Percentiles rank a stretch among this genome's conserved stretches.
These are phyloP conservation scores for Omphalea diandra DNA, from an alignment of 441 rosid species.

Conservation along the genomic window DNA sequence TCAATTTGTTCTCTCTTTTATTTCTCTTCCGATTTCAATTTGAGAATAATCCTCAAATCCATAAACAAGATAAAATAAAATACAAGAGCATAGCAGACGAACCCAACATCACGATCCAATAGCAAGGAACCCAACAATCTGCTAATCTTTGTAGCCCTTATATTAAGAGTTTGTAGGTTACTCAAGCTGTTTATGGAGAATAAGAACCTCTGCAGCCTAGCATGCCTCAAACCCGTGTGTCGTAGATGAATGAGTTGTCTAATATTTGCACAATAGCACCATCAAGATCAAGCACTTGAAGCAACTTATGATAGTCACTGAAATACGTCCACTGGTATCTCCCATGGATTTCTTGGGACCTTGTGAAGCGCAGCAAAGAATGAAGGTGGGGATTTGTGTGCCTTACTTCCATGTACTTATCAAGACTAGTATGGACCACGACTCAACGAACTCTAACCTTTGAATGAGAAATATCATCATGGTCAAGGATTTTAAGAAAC, in stretches of 20 bases:
- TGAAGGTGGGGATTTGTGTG: conserved; percentile 2
- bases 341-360: not conserved
- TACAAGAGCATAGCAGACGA: no score
- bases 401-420: not conserved
- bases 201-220: not conserved
- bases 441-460: not conserved
- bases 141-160: not conserved
- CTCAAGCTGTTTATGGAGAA: not conserved
- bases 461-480: not conserved
- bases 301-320: not conserved
- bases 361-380: conserved; percentile 3
- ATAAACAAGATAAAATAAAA: no score
- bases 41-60: no score
- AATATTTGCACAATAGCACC: not conserved
- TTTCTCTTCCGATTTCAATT: no score
- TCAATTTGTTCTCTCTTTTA: no score
- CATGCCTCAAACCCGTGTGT: conserved; percentile 15
- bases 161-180: conserved; percentile 16
- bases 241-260: conserved; percentile 1
- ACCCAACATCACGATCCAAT: no score
- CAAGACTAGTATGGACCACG: not conserved
- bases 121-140: no score
- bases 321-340: not conserved
- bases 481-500: conserved; percentile 7
- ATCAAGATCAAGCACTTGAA: conserved; percentile 20